Evolutionary conservation across 305 asterid genomes (phyloP).

Genomic region (Coffea humblotiana): DNA sequence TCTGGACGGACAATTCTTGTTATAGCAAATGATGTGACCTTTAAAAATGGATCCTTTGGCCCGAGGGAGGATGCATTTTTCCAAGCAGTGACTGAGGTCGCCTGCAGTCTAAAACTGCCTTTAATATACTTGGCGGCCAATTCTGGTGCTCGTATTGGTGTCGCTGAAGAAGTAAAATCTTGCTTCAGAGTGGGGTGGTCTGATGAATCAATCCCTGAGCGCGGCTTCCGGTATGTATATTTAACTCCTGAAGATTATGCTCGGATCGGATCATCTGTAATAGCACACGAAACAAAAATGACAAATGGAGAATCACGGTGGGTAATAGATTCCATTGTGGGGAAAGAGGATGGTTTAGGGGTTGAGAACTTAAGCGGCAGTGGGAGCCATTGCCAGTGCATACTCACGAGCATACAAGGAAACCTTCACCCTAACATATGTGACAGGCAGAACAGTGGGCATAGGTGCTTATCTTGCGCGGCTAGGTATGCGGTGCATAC

Average conservation of each 20-base stretch:
- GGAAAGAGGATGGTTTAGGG: conserved; percentile 91
- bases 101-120: conserved; percentile 76
- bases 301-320: conserved; percentile 77
- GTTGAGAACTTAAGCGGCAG: conserved; percentile 92
- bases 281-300: conserved; percentile 68
- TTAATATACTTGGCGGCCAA: conserved; percentile 94
- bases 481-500: conserved; percentile 99
- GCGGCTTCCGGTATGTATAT: conserved; percentile 87
- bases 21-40: conserved; percentile 89
- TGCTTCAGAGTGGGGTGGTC: conserved; percentile 99
- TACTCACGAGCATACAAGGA: conserved; percentile 92
- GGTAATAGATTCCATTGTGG: conserved; percentile 85
- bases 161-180: conserved; percentile 94
- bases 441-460: conserved; percentile 94
- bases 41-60: conserved; percentile 94
- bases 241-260: conserved; percentile 81
- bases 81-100: conserved; percentile 81
- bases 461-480: conserved; percentile 99
- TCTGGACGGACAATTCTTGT: conserved; percentile 77
- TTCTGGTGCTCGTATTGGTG: conserved; percentile 97
- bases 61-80: conserved; percentile 95
- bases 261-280: conserved; percentile 66
- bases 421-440: conserved; percentile 90
- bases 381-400: conserved; percentile 99
- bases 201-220: conserved; percentile 83